A percentile compares a stretch with the other conserved stretches of the same genome.
phyloP scores from a whole-genome alignment of 495 filamentous ascomycete species.

The Penicillium pulvis region DNA sequence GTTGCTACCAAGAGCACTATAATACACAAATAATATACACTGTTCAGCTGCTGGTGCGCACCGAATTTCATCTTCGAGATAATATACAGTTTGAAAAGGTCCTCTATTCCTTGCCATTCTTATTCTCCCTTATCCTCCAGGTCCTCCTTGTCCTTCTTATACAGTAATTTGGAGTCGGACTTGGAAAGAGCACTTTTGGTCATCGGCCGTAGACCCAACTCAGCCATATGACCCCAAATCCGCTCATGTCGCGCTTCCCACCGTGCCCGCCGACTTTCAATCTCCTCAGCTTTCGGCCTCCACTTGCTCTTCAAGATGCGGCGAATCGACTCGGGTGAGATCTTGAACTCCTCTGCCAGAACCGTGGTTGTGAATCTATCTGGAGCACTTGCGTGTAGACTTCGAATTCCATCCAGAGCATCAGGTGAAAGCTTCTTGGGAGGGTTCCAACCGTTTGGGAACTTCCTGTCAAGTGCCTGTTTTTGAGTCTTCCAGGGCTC shows the following conservation, averaged over 20 bases:
- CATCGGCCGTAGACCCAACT: conserved; percentile 63
- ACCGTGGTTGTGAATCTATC: conserved; percentile 71
- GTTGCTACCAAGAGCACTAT: neutral
- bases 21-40: neutral
- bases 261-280: conserved; percentile 59
- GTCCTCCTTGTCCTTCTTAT: conserved; percentile 22
- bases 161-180: conserved; percentile 31
- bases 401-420: conserved; percentile 81
- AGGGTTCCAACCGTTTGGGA: conserved; percentile 75
- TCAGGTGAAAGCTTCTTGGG: conserved; percentile 88
- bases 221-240: conserved; percentile 75
- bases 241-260: conserved; percentile 80
- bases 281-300: conserved; percentile 65
- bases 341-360: conserved; percentile 76
- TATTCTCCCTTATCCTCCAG: neutral
- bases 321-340: conserved; percentile 83
- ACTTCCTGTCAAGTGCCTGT: conserved; percentile 67
- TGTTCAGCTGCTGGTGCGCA: neutral
- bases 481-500: conserved; percentile 77
- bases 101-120: neutral
- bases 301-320: conserved; percentile 86
- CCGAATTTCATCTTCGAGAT: neutral
- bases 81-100: neutral
- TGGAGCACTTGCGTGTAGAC: conserved; percentile 73
- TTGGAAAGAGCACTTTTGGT: conserved; percentile 27